These are phyloP conservation scores for Pseudoturritis turrita DNA, from an alignment of 345 rosid genomes.

Conservation along the genomic window DNA sequence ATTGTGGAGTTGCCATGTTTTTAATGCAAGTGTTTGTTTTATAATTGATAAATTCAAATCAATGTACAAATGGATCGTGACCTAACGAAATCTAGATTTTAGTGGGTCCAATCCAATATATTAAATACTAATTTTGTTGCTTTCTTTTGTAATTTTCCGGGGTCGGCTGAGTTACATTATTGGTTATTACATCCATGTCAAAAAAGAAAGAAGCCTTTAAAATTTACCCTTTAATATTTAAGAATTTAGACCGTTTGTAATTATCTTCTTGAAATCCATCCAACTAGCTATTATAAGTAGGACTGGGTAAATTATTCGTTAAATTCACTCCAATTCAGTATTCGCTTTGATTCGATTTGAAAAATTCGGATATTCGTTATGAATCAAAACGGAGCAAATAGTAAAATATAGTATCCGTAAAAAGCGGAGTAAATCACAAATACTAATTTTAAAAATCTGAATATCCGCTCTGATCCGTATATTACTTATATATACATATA, in stretches of 20 bases:
- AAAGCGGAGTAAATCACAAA: no score
- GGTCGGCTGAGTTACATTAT: slow-evolving; percentile 24
- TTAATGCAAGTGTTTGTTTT: slow-evolving; percentile 6
- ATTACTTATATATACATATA: no score
- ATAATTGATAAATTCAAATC: background rate
- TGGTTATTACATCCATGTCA: background rate
- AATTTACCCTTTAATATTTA: background rate
- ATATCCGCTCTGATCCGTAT: no score
- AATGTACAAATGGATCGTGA: slow-evolving; percentile 13
- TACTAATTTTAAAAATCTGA: no score
- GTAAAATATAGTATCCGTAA: no score
- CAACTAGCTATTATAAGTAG: background rate
- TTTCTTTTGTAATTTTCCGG: background rate
- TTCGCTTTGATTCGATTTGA: no score
- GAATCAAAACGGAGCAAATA: no score
- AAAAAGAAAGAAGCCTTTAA: background rate
- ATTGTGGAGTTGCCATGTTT: slow-evolving; percentile 13
- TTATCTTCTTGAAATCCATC: background rate
- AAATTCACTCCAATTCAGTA: no score
- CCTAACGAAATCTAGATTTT: slow-evolving; percentile 20
- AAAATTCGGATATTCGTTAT: no score
- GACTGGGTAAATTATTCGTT: no score
- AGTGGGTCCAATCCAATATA: slow-evolving; percentile 5
- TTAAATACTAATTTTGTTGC: slow-evolving; percentile 7
- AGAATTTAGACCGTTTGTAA: background rate